A percentile compares a stretch with the other conserved stretches of the same genome.
Evolutionary conservation across 1,284 basidiomycete species (phyloP).

Genomic region (Irpex rosettiformis): DNA sequence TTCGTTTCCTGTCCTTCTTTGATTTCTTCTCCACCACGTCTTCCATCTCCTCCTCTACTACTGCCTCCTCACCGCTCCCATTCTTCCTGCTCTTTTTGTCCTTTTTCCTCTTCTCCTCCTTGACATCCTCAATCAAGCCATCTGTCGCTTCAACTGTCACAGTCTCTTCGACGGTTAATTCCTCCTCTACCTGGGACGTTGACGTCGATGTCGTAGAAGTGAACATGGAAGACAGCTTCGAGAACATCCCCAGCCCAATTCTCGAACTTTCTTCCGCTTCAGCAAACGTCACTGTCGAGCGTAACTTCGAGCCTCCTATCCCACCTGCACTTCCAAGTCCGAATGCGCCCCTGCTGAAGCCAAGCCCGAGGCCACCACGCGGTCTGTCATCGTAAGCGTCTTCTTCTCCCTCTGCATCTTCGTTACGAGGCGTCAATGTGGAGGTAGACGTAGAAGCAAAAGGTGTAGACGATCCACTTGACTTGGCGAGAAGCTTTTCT

Average conservation of each 20-base stretch:
- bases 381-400: slow-evolving; percentile 16
- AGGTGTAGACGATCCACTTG: slow-evolving; percentile 15
- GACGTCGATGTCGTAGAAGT: slow-evolving; percentile 7
- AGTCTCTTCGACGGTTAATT: background rate
- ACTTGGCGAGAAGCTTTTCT: slow-evolving; percentile 33
- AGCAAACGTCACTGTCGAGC: slow-evolving; percentile 1
- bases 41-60: background rate
- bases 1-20: slow-evolving; percentile 7
- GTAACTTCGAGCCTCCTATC: slow-evolving; percentile 8
- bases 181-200: slow-evolving; percentile 1
- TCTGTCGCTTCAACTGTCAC: background rate
- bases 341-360: slow-evolving; percentile 8
- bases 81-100: slow-evolving; percentile 7
- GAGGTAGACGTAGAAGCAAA: slow-evolving; percentile 2
- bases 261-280: slow-evolving; percentile 2
- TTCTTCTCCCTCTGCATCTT: slow-evolving; percentile 1
- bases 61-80: background rate
- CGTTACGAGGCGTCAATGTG: background rate
- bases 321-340: background rate
- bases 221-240: slow-evolving; percentile 15
- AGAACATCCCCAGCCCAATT: slow-evolving; percentile 10
- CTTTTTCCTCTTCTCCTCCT: slow-evolving; percentile 5
- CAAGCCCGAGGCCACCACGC: slow-evolving; percentile 16
- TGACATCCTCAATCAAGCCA: background rate
- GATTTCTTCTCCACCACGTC: background rate